Evolutionary conservation across 2,329 filamentous ascomycete genomes (phyloP).

Genomic region (Cytospora leucostoma): DNA sequence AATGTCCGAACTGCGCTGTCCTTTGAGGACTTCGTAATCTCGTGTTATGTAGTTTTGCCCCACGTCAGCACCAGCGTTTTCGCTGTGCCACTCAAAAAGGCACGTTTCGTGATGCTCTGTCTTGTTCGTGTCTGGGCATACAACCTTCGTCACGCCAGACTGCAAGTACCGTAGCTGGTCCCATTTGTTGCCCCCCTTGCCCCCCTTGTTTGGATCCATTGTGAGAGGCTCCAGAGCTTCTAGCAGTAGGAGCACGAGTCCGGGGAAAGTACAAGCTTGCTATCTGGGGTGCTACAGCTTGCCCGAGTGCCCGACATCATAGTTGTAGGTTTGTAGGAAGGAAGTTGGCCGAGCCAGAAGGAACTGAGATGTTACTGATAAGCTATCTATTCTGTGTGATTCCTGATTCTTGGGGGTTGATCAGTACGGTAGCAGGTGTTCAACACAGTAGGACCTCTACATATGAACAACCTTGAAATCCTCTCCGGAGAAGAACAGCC

Average conservation of each 20-base stretch:
- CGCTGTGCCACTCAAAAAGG: background rate
- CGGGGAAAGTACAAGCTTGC: background rate
- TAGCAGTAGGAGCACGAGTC: background rate
- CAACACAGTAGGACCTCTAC: background rate
- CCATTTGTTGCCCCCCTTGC: background rate
- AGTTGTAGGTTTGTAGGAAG: background rate
- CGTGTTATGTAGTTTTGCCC: background rate
- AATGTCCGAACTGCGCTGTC: background rate
- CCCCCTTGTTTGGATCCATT: background rate
- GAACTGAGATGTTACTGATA: slow-evolving; percentile 6
- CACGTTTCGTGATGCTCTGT: slow-evolving; percentile 10
- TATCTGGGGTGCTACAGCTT: background rate
- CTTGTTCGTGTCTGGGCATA: background rate
- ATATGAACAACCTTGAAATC: background rate
- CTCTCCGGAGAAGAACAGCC: background rate
- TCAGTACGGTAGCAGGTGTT: background rate
- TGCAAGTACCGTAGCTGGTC: slow-evolving; percentile 4
- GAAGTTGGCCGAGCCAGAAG: slow-evolving; percentile 20
- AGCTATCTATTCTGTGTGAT: slow-evolving; percentile 18
- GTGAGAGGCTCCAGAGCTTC: background rate
- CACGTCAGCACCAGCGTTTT: background rate
- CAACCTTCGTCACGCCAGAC: slow-evolving; percentile 6
- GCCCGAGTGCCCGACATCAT: background rate
- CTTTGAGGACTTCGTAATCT: background rate
- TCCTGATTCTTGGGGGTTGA: slow-evolving; percentile 10